Evolutionary conservation across 2,329 filamentous ascomycete genomes (phyloP), one percentile per base, ranked within the genome.

Genomic region (Monilinia aucupariae): DNA sequence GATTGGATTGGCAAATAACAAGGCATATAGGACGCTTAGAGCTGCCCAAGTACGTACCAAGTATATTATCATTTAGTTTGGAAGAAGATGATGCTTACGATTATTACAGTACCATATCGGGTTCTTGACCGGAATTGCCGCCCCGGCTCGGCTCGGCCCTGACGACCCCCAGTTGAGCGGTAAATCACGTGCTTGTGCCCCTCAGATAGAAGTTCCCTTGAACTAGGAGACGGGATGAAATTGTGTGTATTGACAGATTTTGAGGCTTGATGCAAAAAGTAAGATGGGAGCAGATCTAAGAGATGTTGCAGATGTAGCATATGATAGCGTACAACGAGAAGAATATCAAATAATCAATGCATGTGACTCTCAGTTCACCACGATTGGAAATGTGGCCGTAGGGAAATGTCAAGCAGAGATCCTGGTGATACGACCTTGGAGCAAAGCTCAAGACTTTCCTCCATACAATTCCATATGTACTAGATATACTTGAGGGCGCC

Each of bases 101-200:
- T 45, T 22, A 30, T 30, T 30, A 30, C 3, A 34, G 17, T 17
- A 45, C 12, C 43, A 47, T 13, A 25, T 34, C 30, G 13, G n/a
- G 25, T 30, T 39, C 27, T 25, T 47, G 30, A 56, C 54, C 41
- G 41, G 54, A 41, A 56, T 12, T 56, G n/a, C 54, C 54, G 41
- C 30, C 43, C n/a, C 27, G 39, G 54, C 43, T 47, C 27, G 39
- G 54, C 43, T 47, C 41, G 39, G 54, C 15, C 32, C 54, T 41
- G 20, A 12, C 30, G 4, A 32, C 17, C 27, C 12, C 53, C 8
- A 17, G 20, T 45, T 25, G 13, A 34, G 27, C 6, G 27, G 8
- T 1, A 4, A 3, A 13, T 4, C 54, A 56, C 54, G 54, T 56
- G 54, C 47, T 41, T 13, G 1, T 0, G 3, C 12, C 34, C 17